A percentile compares a stretch with the other conserved stretches of the same genome.
Conservation (phyloP, 345 rosid genomes). For the Cardiospermum halicacabum region DNA sequence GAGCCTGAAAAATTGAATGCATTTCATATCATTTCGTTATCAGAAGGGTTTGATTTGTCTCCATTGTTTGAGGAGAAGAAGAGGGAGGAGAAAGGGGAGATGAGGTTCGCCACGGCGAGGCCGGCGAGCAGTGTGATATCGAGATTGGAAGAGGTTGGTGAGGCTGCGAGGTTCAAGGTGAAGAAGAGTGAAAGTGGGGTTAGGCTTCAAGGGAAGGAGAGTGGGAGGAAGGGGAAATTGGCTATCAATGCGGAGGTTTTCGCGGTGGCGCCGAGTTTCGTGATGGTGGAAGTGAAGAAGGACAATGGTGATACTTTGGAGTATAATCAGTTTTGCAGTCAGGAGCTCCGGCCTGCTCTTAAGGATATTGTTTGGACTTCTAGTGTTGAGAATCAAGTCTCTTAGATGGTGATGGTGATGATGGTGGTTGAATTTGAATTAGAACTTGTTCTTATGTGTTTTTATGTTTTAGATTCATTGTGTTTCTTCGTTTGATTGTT, state of each 20-base stretch:
- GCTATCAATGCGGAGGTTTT: constrained; percentile 74
- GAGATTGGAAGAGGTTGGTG: constrained; percentile 70
- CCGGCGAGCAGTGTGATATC: constrained; percentile 86
- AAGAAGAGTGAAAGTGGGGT: constrained; percentile 71
- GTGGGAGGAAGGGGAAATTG: constrained; percentile 81
- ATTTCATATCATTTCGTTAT: constrained; percentile 78
- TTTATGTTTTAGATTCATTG: too few relatives aligned
- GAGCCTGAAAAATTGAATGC: constrained; percentile 71
- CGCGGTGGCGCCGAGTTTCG: constrained; percentile 66
- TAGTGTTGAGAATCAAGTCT: constrained; percentile 35
- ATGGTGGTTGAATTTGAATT: too few relatives aligned
- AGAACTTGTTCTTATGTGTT: too few relatives aligned
- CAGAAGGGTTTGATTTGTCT: constrained; percentile 84
- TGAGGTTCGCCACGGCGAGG: constrained; percentile 73
- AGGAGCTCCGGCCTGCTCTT: constrained; percentile 84
- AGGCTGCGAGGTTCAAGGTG: constrained; percentile 53
- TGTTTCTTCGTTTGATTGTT: too few relatives aligned
- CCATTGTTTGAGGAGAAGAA: constrained; percentile 87
- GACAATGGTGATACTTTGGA: constrained; percentile 85
- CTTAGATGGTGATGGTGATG: constrained; percentile 13
- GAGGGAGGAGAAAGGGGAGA: constrained; percentile 72
- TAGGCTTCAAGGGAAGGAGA: constrained; percentile 67
- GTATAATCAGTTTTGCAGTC: constrained; percentile 80
- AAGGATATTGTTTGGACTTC: constrained; percentile 86
- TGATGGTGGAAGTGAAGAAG: constrained; percentile 89